These are phyloP conservation scores for Acer yangbiense DNA, from an alignment of 345 rosid species.

Conservation along the genomic window DNA sequence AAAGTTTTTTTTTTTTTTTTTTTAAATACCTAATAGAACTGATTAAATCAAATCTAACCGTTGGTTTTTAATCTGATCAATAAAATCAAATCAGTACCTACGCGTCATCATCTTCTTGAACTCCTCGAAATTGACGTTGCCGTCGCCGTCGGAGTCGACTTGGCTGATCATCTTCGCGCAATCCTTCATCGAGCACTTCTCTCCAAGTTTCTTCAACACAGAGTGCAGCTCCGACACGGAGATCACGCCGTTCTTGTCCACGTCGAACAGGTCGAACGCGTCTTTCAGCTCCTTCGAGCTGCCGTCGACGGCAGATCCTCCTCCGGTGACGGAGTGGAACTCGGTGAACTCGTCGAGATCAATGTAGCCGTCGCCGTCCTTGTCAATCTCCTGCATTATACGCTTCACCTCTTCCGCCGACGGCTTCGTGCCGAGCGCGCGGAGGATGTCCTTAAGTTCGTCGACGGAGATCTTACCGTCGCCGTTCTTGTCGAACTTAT, in stretches of 20 bases:
- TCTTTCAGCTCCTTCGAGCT: constrained; percentile 61
- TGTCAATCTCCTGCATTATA: constrained; percentile 81
- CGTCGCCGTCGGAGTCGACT: constrained; percentile 92
- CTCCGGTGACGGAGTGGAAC: constrained; percentile 25
- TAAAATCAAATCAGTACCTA: constrained; percentile 7
- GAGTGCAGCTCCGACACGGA: constrained; percentile 73
- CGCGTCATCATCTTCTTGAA: constrained; percentile 86
- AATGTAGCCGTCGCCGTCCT: constrained; percentile 80
- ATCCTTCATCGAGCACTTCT: constrained; percentile 64
- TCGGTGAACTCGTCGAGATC: constrained; percentile 77
- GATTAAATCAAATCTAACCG: background rate
- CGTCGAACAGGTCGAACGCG: constrained; percentile 85
- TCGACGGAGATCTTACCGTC: constrained; percentile 85
- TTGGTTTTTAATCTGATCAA: background rate
- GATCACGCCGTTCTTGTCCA: constrained; percentile 79
- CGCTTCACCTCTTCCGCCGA: constrained; percentile 53
- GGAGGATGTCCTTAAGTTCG: constrained; percentile 65
- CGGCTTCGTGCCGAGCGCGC: constrained; percentile 51
- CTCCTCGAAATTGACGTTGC: constrained; percentile 90
- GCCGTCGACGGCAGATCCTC: background rate
- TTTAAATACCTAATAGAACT: too few species aligned
- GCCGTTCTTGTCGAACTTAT: constrained; percentile 81
- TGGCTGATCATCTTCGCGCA: constrained; percentile 83
- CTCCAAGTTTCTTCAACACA: constrained; percentile 78
- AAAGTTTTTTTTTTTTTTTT: too few species aligned